Evolutionary conservation across 2,329 filamentous ascomycete species (phyloP).

Genomic region (Mariannaea elegans): DNA sequence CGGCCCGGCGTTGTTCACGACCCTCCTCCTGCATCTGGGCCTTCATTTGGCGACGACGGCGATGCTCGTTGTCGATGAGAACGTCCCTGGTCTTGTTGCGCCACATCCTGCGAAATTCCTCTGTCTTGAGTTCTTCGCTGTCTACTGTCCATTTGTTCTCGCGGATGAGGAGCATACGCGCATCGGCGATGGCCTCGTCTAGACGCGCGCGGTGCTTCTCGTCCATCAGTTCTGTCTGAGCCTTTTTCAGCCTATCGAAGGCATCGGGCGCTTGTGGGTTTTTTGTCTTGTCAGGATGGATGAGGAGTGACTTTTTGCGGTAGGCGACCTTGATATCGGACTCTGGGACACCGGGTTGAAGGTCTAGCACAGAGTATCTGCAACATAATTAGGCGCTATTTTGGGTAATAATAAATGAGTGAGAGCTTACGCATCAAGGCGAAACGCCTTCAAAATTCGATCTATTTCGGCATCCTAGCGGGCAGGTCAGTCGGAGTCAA

Average conservation of each 20-base stretch:
- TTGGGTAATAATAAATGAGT: not conserved
- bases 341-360: conserved; percentile 93
- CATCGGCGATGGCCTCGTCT: conserved; percentile 95
- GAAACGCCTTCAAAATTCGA: conserved; percentile 90
- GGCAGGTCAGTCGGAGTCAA: conserved; percentile 29
- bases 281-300: conserved; percentile 97
- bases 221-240: conserved; percentile 89
- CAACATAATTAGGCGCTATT: conserved; percentile 9
- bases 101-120: conserved; percentile 86
- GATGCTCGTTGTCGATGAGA: conserved; percentile 90
- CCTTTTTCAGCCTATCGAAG: conserved; percentile 96
- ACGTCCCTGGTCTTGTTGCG: conserved; percentile 89
- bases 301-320: conserved; percentile 97
- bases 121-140: conserved; percentile 84
- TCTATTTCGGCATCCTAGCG: conserved; percentile 93
- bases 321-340: conserved; percentile 95
- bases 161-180: conserved; percentile 91
- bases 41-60: conserved; percentile 84
- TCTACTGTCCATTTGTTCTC: conserved; percentile 94
- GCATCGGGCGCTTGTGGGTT: conserved; percentile 92
- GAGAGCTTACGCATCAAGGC: conserved; percentile 65
- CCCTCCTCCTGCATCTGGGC: conserved; percentile 98
- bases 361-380: conserved; percentile 92
- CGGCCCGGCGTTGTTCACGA: conserved; percentile 83
- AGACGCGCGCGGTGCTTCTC: conserved; percentile 88